A percentile compares a stretch with the other conserved stretches of the same genome.
Evolutionary conservation across 2,329 filamentous ascomycete genomes (phyloP).

Genomic region (Pestalotiopsis sp.): DNA sequence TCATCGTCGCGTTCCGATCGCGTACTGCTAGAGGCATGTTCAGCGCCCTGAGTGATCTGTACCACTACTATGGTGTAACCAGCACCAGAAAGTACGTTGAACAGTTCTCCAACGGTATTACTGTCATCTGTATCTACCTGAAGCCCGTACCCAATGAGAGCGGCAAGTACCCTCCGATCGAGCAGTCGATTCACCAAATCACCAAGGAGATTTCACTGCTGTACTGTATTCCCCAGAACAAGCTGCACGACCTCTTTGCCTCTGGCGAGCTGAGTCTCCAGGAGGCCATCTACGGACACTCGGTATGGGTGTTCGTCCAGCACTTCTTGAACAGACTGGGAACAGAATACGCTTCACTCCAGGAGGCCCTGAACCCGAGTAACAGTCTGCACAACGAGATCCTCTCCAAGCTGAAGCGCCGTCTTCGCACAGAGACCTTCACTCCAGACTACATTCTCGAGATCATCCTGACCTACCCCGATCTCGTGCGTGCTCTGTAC

Average conservation of each 20-base stretch:
- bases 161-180: slow-evolving; percentile 73
- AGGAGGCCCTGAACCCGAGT: slow-evolving; percentile 75
- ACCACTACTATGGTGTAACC: slow-evolving; percentile 98
- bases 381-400: slow-evolving; percentile 87
- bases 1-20: slow-evolving; percentile 93
- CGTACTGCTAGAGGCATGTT: slow-evolving; percentile 92
- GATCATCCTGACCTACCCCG: slow-evolving; percentile 90
- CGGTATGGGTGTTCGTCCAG: slow-evolving; percentile 95
- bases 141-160: slow-evolving; percentile 67
- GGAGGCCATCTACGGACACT: slow-evolving; percentile 96
- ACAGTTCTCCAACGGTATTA: slow-evolving; percentile 98
- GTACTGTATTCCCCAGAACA: slow-evolving; percentile 98
- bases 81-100: slow-evolving; percentile 97
- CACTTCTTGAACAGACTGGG: slow-evolving; percentile 97
- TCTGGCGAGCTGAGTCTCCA: slow-evolving; percentile 86
- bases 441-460: slow-evolving; percentile 97
- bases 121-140: slow-evolving; percentile 94
- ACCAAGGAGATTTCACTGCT: slow-evolving; percentile 97
- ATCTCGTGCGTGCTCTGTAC: slow-evolving; percentile 85
- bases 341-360: slow-evolving; percentile 87
- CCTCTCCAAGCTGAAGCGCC: slow-evolving; percentile 91
- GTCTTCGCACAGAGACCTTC: slow-evolving; percentile 94
- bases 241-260: slow-evolving; percentile 88
- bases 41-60: slow-evolving; percentile 91
- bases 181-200: slow-evolving; percentile 96